Evolutionary conservation across 2,329 filamentous ascomycete genomes (phyloP), one percentile per base, ranked within the genome.

Genomic region (Zarea fungicola): DNA sequence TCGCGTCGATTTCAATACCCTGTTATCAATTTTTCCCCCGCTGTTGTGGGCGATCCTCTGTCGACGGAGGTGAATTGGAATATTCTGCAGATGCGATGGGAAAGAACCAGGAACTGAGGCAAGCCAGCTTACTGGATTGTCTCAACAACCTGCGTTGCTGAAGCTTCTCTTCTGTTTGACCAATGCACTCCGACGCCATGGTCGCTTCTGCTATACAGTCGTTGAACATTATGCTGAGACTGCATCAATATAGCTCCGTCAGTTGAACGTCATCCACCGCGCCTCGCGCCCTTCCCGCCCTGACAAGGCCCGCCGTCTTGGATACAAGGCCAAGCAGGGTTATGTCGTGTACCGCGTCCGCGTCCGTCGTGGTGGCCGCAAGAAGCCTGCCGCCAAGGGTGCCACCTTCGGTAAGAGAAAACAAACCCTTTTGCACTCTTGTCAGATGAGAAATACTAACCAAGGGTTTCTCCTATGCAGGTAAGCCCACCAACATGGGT

Each of bases 301-400:
- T 70, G 95, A 99, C 82, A 99, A 99, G 89, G 93, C 95, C 72
- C 93, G 93, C 78, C 93, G 95, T 76, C 89, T 99, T 65, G 93
- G 93, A 68, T 99, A 99, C 89, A 99, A 99, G 89, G 93, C 95
- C 82, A 99, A 99, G 89, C 93, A 99, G 82, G 93, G 93, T 76
- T 99, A 97, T 83, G 93, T 99, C 73, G 90, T 99, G 87, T 99
- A 99, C 87, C 93, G 93, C 74, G 84, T 95, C 71, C 93, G 93
- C 73, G 93, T 99, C 66, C 88, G 93, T 74, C 90, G 93, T 75
- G 93, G 93, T 86, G 93, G 93, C 69, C 90, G 93, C 83, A 99
- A 99, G 91, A 83, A 83, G 75, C 93, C 92, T 66, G 89, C 83
- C 57, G 83, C 87, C 69, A 96, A 95, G 90, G 93, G 93, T 85